A percentile compares a stretch with the other conserved stretches of the same genome.
Conservation (phyloP, 768 basidiomycete species). For the Russula ochroleuca region DNA sequence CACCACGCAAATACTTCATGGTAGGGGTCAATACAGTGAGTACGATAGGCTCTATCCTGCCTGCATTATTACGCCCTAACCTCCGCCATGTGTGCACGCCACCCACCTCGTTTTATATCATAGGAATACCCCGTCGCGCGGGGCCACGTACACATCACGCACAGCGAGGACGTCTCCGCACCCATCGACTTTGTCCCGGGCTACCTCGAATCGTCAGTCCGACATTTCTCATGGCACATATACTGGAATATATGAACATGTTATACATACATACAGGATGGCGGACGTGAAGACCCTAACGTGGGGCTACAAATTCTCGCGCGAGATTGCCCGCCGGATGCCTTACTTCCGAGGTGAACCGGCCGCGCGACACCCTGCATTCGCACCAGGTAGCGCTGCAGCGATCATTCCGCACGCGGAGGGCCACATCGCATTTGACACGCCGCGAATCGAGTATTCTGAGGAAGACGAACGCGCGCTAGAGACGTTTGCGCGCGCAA, state of each 20-base stretch:
- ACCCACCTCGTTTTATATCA: too few species aligned
- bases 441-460: constrained; percentile 35
- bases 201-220: constrained; percentile 28
- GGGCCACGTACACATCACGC: constrained; percentile 30
- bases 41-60: neutral
- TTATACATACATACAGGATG: constrained; percentile 22
- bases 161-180: constrained; percentile 26
- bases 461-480: constrained; percentile 37
- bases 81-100: too few species aligned
- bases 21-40: constrained; percentile 14
- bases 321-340: constrained; percentile 57
- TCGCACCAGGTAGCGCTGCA: constrained; percentile 34
- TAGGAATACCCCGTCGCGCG: constrained; percentile 28
- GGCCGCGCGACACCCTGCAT: constrained; percentile 32
- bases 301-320: constrained; percentile 51
- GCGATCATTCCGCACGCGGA: constrained; percentile 12
- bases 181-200: constrained; percentile 30
- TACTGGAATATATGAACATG: too few species aligned
- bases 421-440: constrained; percentile 30
- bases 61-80: neutral
- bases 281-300: constrained; percentile 41
- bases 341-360: constrained; percentile 38
- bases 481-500: constrained; percentile 30
- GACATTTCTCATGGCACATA: neutral
- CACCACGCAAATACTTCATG: constrained; percentile 29